Conservation (phyloP, 2,329 filamentous ascomycete species). For the Neofusicoccum ribis region DNA sequence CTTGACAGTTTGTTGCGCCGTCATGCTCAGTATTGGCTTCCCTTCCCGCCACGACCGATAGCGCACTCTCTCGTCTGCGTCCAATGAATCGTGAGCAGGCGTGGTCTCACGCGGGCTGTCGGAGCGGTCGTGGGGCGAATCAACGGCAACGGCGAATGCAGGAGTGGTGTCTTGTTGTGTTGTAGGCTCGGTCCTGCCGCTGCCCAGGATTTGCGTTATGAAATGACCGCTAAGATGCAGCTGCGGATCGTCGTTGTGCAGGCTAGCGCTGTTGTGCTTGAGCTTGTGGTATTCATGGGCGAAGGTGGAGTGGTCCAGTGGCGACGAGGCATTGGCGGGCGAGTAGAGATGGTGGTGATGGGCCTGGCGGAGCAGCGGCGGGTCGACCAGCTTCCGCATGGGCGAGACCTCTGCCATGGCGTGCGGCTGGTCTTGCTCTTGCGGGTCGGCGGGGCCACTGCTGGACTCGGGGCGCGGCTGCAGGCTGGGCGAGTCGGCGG, state of each 20-base stretch:
- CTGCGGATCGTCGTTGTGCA: slow-evolving; percentile 32
- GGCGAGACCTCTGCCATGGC: slow-evolving; percentile 32
- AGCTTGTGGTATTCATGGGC: slow-evolving; percentile 17
- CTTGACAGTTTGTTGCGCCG: slow-evolving; percentile 41
- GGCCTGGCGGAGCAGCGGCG: slow-evolving; percentile 34
- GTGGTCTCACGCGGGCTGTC: slow-evolving; percentile 29
- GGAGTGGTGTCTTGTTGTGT: slow-evolving; percentile 30
- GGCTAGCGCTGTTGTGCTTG: slow-evolving; percentile 13
- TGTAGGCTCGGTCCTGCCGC: slow-evolving; percentile 26
- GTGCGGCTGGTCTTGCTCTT: slow-evolving; percentile 28
- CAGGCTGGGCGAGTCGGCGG: slow-evolving; percentile 38
- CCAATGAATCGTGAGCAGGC: slow-evolving; percentile 25
- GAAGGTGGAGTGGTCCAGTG: slow-evolving; percentile 18
- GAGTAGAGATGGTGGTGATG: slow-evolving; percentile 30
- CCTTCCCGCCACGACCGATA: slow-evolving; percentile 53
- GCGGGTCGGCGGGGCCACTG: slow-evolving; percentile 25
- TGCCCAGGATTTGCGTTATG: slow-evolving; percentile 27
- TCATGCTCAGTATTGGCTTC: slow-evolving; percentile 44
- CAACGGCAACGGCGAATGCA: slow-evolving; percentile 32
- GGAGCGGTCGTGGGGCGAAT: slow-evolving; percentile 36
- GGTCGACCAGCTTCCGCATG: slow-evolving; percentile 35
- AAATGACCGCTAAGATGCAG: slow-evolving; percentile 34
- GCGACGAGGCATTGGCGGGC: slow-evolving; percentile 20
- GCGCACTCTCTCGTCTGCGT: slow-evolving; percentile 44
- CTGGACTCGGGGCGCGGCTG: slow-evolving; percentile 36